Conservation (phyloP, 495 filamentous ascomycete genomes). For the Neurospora terricola region DNA sequence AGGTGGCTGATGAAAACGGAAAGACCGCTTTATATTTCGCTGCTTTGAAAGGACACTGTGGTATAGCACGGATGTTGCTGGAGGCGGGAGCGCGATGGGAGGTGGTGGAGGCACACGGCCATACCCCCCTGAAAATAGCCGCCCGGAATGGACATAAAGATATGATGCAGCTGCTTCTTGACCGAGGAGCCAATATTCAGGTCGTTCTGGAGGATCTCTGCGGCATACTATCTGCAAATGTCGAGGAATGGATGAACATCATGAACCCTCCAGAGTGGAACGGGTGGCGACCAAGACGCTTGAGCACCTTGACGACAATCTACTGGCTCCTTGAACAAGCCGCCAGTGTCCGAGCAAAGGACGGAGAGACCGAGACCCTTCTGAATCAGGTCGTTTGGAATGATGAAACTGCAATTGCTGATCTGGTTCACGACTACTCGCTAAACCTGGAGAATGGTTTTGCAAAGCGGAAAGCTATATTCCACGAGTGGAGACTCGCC, state of each 20-base stretch:
- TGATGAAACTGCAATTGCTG: background rate
- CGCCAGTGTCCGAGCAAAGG: background rate
- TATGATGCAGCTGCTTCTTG: background rate
- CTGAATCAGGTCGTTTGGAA: background rate
- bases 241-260: background rate
- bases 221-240: background rate
- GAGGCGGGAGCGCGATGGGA: background rate
- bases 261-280: background rate
- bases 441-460: background rate
- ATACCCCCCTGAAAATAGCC: background rate
- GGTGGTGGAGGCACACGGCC: background rate
- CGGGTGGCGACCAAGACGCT: background rate
- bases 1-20: background rate
- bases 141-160: background rate
- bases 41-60: background rate
- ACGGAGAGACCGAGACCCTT: background rate
- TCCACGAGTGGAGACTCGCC: too few relatives aligned
- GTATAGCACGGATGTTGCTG: background rate
- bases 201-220: background rate
- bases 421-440: background rate
- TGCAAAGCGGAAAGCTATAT: background rate
- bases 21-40: background rate
- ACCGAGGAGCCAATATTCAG: background rate
- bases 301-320: background rate
- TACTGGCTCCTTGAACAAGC: background rate